phyloP scores from a whole-genome alignment of 176 grass and related monocot genomes.

The Phragmites australis region DNA sequence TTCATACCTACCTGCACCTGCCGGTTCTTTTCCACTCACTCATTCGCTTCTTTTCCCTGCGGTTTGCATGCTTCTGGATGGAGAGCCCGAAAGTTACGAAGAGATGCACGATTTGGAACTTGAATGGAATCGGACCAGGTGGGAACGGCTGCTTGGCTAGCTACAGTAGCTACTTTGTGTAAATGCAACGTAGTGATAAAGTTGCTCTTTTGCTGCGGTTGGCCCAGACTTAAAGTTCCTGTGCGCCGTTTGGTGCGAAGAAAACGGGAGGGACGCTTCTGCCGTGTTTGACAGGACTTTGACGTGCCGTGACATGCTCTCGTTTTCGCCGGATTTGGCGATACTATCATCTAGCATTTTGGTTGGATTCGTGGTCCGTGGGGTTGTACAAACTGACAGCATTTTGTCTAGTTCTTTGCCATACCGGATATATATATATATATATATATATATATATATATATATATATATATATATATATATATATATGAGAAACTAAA shows the following conservation, averaged over 20 bases:
- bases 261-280: neutral
- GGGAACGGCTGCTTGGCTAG: neutral
- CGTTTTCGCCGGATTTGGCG: neutral
- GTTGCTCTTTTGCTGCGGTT: neutral
- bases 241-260: slow-evolving; percentile 25
- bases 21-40: neutral
- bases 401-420: too few relatives aligned
- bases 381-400: neutral
- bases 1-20: slow-evolving; percentile 48
- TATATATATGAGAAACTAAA: too few relatives aligned
- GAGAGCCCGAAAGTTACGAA: neutral
- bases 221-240: neutral
- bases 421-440: too few relatives aligned
- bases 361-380: neutral
- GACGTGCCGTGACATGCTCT: neutral
- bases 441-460: too few relatives aligned
- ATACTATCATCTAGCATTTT: neutral
- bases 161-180: neutral
- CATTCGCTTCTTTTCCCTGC: neutral
- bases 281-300: neutral
- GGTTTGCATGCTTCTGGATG: neutral
- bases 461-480: too few relatives aligned
- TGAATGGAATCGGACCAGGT: too few relatives aligned
- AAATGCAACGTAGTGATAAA: neutral
- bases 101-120: neutral